Conservation (phyloP, 441 rosid genomes). For the Sinapis alba region DNA sequence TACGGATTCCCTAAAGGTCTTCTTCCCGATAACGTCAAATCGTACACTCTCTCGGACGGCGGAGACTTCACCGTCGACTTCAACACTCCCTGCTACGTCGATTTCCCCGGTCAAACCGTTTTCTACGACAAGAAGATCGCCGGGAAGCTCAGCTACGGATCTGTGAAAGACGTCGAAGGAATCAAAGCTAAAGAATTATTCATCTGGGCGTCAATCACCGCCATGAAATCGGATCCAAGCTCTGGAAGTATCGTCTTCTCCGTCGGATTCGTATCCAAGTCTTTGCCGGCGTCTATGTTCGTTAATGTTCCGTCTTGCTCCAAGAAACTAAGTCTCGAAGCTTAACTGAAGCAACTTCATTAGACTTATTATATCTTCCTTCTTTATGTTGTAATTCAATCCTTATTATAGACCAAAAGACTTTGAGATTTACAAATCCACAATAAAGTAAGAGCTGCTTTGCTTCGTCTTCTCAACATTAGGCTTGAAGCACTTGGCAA, state of each 20-base stretch:
- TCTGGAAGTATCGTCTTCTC: conserved; percentile 51
- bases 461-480: conserved; percentile 23
- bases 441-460: background rate
- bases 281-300: conserved; percentile 57
- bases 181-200: conserved; percentile 57
- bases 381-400: too few relatives aligned
- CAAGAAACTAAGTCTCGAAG: conserved; percentile 39
- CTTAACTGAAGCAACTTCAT: background rate
- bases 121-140: conserved; percentile 48
- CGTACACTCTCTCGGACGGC: conserved; percentile 48
- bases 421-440: too few relatives aligned
- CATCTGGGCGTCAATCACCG: conserved; percentile 57
- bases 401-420: too few relatives aligned
- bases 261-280: conserved; percentile 61
- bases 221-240: conserved; percentile 43
- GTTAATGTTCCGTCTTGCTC: conserved; percentile 48
- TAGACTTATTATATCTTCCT: too few relatives aligned
- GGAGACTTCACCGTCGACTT: conserved; percentile 53
- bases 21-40: conserved; percentile 50
- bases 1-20: conserved; percentile 67
- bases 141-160: conserved; percentile 54
- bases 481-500: conserved; percentile 92
- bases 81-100: conserved; percentile 47
- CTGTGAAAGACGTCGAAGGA: conserved; percentile 51
- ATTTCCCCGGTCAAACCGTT: conserved; percentile 50